phyloP scores from a whole-genome alignment of 148 eudicot genomes.

The Drosera capensis region DNA sequence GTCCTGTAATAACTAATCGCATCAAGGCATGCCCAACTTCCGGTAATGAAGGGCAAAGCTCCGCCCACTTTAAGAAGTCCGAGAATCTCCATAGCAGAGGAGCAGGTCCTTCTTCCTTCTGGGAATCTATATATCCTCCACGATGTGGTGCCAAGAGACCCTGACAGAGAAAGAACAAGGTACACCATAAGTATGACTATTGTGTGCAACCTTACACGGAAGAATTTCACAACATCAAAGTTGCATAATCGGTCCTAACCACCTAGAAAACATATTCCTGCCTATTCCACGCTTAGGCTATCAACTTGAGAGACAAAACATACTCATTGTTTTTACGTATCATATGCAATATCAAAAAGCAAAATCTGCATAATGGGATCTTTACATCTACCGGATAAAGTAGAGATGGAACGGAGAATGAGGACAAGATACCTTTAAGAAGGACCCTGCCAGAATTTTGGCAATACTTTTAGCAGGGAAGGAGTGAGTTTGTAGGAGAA shows the following conservation, averaged over 20 bases:
- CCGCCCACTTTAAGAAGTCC: conserved; percentile 95
- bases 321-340: too few relatives aligned
- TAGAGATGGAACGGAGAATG: not conserved
- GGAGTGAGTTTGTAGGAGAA: conserved; percentile 68
- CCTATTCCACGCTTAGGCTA: too few relatives aligned
- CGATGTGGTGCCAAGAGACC: conserved; percentile 98
- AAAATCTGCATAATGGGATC: too few relatives aligned
- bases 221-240: not conserved
- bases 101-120: conserved; percentile 98
- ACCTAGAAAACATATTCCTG: not conserved
- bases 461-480: conserved; percentile 84
- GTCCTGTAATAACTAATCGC: conserved; percentile 93
- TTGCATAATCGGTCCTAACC: not conserved
- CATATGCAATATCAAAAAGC: too few relatives aligned
- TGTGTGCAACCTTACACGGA: not conserved
- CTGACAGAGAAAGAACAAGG: conserved; percentile 24
- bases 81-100: conserved; percentile 94
- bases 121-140: conserved; percentile 96
- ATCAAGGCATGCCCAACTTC: conserved; percentile 95
- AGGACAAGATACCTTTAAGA: conserved; percentile 64
- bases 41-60: conserved; percentile 89
- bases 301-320: too few relatives aligned
- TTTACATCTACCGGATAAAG: too few relatives aligned
- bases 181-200: conserved; percentile 3
- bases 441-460: conserved; percentile 88